Evolutionary conservation across 1,139 yeast genomes (phyloP), one percentile per base, ranked within the genome.

Genomic region (Saccharomyces hybrid): DNA sequence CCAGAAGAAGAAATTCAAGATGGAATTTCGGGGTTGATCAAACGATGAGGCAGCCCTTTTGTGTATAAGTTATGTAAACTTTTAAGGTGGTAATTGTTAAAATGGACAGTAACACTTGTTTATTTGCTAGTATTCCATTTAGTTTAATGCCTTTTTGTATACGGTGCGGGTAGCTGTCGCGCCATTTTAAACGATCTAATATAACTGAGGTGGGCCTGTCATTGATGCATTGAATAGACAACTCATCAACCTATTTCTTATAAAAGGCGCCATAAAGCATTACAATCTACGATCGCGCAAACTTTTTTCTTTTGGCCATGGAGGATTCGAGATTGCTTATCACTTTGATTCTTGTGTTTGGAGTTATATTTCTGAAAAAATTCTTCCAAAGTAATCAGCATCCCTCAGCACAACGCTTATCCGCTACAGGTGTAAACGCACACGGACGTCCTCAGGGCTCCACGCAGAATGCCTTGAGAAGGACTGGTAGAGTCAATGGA

Each of bases 1-100:
- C 48, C 64, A 64, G 49, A 64, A 61, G 48, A 64, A 61, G 47
- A 63, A 62, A 50, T 69, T 69, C 57, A 64, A 62, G 53, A 66
- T 69, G 70, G 71, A 68, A 53, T 67, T 68, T 55, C 61, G 53
- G 47, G 62, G 61, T 29, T 57, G 50, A 26, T 31, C 20, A 13
- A 13, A 23, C 48, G 27, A 16, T 8, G 26, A n/a, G 14, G 8
- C 11, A 14, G 16, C 13, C 27, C 23, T 20, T 14, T 14, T 14
- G 11, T 29, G 14, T n/a, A n/a, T 23, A 48, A 38, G 26, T 26
- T 25, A 25, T 32, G 26, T 52, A 48, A 20, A 14, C 38, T 16
- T 27, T 29, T 38, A 23, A 16, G 38, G 34, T n/a, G 28, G 11
- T 41, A 23, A 38, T 34, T 34, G 49, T 49, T 34, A 14, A 48